Percentiles rank a stretch among this genome's conserved stretches.
Conservation (phyloP, 805 yeast genomes). For the Tetrapisispora nanseiensis region DNA sequence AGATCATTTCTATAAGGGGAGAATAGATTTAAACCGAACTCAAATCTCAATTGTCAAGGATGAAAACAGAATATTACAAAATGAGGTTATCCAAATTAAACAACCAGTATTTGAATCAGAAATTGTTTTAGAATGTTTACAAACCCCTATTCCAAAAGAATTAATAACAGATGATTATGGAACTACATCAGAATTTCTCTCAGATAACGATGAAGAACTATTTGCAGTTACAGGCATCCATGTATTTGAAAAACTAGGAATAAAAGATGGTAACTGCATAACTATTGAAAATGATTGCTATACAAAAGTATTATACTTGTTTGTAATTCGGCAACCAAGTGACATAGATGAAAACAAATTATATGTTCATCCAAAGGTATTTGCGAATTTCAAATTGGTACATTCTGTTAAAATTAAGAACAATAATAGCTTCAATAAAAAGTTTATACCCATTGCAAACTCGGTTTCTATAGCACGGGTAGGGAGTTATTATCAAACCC, state of each 20-base stretch:
- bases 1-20: slow-evolving; percentile 14
- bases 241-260: slow-evolving; percentile 12
- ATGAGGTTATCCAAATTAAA: not conserved
- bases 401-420: slow-evolving; percentile 6
- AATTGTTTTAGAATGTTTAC: slow-evolving; percentile 7
- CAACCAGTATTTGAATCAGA: not conserved
- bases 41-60: slow-evolving; percentile 15
- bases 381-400: slow-evolving; percentile 11
- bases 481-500: slow-evolving; percentile 22
- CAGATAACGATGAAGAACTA: slow-evolving; percentile 20
- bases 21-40: slow-evolving; percentile 13
- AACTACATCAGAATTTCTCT: not conserved
- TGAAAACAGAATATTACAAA: not conserved
- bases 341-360: slow-evolving; percentile 7
- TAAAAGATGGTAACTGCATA: slow-evolving; percentile 18
- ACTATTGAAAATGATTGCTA: slow-evolving; percentile 5
- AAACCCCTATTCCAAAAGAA: slow-evolving; percentile 9
- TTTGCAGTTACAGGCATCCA: slow-evolving; percentile 18
- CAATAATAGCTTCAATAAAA: not conserved
- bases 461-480: slow-evolving; percentile 21
- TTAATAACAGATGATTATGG: slow-evolving; percentile 8
- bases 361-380: slow-evolving; percentile 21
- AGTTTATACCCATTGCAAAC: slow-evolving; percentile 15
- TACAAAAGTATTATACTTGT: slow-evolving; percentile 11
- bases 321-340: slow-evolving; percentile 20